Evolutionary conservation across 2,329 filamentous ascomycete genomes (phyloP), one percentile per base, ranked within the genome.

Genomic region (Pseudogymnoascus verrucosus): DNA sequence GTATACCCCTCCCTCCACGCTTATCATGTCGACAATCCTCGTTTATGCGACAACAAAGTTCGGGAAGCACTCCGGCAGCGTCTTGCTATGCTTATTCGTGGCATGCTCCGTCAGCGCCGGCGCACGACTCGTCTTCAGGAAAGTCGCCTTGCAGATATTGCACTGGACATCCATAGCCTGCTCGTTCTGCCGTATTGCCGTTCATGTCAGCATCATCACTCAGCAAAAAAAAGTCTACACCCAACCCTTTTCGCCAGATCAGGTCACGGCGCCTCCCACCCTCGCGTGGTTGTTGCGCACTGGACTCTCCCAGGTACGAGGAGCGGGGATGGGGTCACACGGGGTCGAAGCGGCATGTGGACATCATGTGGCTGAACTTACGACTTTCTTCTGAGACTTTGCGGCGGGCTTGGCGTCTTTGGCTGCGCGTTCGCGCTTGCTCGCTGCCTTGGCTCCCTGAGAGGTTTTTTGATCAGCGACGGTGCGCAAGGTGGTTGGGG

Each of bases 101-200:
- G 89, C 88, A 75, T 93, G 89, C 72, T 89, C 85, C 65, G 82
- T 83, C 67, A 92, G 83, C 84, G 88, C 86, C 71, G 87, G 87
- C 66, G 82, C 85, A 73, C 88, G 88, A 66, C 87, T 88, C 37
- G 89, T 93, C 80, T 88, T 88, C 69, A 92, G 82, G 79, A 93
- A 92, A 31, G 88, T 89, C 70, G 88, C 84, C 77, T 87, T 89
- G 88, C 89, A 93, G 71, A 86, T 80, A 69, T 84, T 78, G 82
- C 89, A 93, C 76, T 90, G 87, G 76, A 92, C 90, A 72, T 84
- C 87, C 80, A 86, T 89, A 65, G 89, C 89, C 69, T 87, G 80
- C 70, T 83, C 80, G 78, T 92, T 92, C 87, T 90, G 68, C 6
- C 12, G 21, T 28, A 34, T 8, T 21, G 21, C 21, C 37, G 7